Evolutionary conservation across 306 rosid species (phyloP), one percentile per base, ranked within the genome.

Genomic region (Fragaria iinumae): DNA sequence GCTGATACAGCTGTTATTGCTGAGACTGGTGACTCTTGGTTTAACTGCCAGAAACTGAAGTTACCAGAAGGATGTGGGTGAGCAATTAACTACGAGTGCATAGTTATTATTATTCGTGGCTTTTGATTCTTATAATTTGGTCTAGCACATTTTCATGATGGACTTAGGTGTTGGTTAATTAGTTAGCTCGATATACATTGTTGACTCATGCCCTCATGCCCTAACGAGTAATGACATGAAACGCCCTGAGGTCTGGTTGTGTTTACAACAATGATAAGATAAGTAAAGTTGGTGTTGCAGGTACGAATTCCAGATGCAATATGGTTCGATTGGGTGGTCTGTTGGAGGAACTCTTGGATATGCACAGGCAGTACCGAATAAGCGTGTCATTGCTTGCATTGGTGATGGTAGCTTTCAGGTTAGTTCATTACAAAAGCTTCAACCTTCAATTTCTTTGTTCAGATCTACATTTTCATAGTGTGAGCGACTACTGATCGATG

Each of bases 351-450:
- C 88, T 1, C 82, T 84, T 32, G 88, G 90, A 49, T 87, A 87
- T 77, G 90, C 88, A 32, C 88, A 84, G 32, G 59, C 86, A 1
- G 83, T 77, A 1, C 90, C 90, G 18, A 47, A 71, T 0, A 82
- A 87, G 67, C 84, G 80, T 52, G 86, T 87, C 29, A 87, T 87
- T 80, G 75, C 88, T 48, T 87, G 90, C 90, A 84, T 87, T 23
- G 88, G 90, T 29, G 90, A 87, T 77, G 88, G 88, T 20, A 87
- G 86, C 76, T 87, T 87, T 48, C 86, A 84, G 86, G 88, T 84
- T 17, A 65, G 72, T 17, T 5, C 67, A 27, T 29, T 27, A 60
- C 36, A 17, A 72, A 56, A 34, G 50, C 11, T 72, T 23, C 77
- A 2, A 25, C 55, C 11, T 16, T 23, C 3, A 32, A 12, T 12